Conservation (phyloP, 352 stramenopile species). For the Globisporangium cylindrosporum region DNA sequence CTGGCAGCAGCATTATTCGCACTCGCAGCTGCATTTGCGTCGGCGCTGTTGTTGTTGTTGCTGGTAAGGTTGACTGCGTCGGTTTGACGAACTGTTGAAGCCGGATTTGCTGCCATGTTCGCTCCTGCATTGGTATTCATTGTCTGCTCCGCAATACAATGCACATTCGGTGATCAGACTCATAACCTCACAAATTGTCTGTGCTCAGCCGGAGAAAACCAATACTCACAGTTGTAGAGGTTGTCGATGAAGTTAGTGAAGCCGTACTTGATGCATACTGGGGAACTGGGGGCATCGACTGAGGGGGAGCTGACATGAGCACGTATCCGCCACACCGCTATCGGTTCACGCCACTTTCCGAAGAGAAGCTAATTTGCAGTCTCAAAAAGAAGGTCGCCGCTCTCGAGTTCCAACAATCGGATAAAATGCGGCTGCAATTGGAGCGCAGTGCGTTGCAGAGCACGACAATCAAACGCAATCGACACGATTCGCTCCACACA, state of each 20-base stretch:
- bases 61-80: conserved; percentile 18
- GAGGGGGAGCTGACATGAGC: conserved; percentile 62
- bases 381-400: conserved; percentile 4
- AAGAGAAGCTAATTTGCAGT: conserved; percentile 4
- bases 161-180: conserved; percentile 1
- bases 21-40: conserved; percentile 17
- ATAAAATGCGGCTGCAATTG: neutral
- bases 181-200: neutral
- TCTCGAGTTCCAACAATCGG: conserved; percentile 3
- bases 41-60: conserved; percentile 1
- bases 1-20: conserved; percentile 1
- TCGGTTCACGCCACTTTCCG: conserved; percentile 6
- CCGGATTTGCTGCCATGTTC: conserved; percentile 3
- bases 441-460: neutral
- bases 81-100: conserved; percentile 10
- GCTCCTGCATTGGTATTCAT: conserved; percentile 13
- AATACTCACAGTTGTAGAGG: conserved; percentile 19
- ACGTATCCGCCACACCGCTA: conserved; percentile 7
- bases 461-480: neutral
- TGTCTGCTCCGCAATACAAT: conserved; percentile 11
- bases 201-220: neutral
- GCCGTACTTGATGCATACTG: conserved; percentile 60
- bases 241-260: conserved; percentile 34
- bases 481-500: conserved; percentile 3
- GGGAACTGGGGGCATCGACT: conserved; percentile 71